A percentile compares a stretch with the other conserved stretches of the same genome.
Conservation (phyloP, 441 rosid species). For the Populus hybrid region DNA sequence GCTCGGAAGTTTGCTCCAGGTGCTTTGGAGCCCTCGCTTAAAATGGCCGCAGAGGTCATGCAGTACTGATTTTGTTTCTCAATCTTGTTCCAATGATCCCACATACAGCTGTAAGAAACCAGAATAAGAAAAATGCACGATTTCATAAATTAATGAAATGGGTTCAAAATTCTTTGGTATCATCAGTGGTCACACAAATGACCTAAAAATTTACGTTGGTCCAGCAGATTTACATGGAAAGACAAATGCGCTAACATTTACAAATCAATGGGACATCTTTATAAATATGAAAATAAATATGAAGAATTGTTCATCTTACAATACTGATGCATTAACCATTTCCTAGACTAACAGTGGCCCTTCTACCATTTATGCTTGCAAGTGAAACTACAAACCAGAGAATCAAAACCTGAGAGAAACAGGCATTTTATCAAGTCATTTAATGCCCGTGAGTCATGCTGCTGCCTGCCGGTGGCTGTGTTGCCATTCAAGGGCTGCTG, state of each 20-base stretch:
- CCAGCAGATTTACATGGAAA: neutral
- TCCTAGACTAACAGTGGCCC: neutral
- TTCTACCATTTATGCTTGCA: neutral
- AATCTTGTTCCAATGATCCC: too few relatives aligned
- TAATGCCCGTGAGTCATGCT: constrained; percentile 8
- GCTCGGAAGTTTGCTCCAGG: neutral
- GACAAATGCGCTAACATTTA: neutral
- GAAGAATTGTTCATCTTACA: neutral
- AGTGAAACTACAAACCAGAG: neutral
- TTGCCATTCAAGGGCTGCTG: constrained; percentile 22
- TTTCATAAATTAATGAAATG: neutral
- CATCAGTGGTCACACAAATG: neutral
- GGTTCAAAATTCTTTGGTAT: neutral
- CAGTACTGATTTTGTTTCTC: neutral
- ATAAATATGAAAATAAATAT: constrained; percentile 1
- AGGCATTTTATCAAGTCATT: neutral
- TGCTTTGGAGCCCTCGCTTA: too few relatives aligned
- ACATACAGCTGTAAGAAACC: neutral
- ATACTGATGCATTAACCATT: neutral
- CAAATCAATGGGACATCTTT: neutral
- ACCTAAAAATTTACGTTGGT: neutral
- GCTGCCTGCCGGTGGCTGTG: constrained; percentile 21
- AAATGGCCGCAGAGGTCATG: too few relatives aligned
- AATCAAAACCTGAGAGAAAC: neutral
- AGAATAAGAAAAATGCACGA: neutral